Evolutionary conservation across 106 monocot species (phyloP).

Genomic region (Narthecium ossifragum): DNA sequence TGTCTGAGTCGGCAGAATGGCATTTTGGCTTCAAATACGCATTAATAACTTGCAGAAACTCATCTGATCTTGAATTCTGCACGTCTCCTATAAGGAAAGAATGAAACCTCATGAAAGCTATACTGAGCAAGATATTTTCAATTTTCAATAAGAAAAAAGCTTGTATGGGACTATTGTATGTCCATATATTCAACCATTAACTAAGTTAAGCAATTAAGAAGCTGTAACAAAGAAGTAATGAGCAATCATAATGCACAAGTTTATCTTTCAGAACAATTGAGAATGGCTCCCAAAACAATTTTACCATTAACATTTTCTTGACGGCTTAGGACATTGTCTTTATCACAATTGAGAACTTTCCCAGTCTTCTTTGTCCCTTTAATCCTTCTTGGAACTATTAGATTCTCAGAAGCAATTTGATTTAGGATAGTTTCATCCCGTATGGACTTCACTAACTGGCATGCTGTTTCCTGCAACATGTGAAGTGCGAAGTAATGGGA

Average conservation of each 20-base stretch:
- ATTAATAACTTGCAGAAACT: constrained; percentile 52
- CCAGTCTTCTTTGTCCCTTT: constrained; percentile 26
- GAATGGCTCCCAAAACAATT: too few species aligned
- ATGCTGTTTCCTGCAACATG: constrained; percentile 74
- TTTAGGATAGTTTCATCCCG: constrained; percentile 52
- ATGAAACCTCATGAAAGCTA: too few species aligned
- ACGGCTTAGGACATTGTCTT: constrained; percentile 14
- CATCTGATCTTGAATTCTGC: constrained; percentile 16
- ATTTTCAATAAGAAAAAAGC: too few species aligned
- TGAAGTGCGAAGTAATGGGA: not conserved
- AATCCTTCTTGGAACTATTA: constrained; percentile 31
- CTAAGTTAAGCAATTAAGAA: too few species aligned
- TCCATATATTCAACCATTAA: too few species aligned
- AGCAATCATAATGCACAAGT: too few species aligned
- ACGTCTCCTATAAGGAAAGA: too few species aligned
- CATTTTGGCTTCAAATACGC: constrained; percentile 95
- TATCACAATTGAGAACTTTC: constrained; percentile 9
- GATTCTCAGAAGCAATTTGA: constrained; percentile 44
- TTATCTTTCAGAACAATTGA: too few species aligned
- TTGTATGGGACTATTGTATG: too few species aligned
- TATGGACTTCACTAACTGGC: constrained; percentile 68
- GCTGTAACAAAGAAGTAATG: too few species aligned
- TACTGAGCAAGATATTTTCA: too few species aligned
- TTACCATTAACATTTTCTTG: constrained; percentile 18
- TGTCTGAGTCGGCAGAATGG: constrained; percentile 72